Base-by-base conservation (phyloP, 2,329 filamentous ascomycete species). In the Fusarium marasasianum region DNA sequence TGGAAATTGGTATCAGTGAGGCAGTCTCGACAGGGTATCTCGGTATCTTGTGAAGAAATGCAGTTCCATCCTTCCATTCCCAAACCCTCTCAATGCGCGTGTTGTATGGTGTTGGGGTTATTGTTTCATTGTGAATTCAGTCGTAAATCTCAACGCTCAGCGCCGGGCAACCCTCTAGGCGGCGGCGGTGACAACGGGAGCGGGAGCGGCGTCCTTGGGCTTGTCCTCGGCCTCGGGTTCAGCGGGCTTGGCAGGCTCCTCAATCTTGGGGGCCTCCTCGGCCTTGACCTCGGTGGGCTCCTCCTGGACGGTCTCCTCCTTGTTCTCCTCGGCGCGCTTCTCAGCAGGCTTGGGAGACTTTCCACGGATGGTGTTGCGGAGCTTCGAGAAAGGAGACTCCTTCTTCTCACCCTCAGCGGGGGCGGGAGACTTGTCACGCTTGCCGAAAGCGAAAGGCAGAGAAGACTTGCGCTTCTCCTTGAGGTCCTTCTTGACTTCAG, bases 391-490 rank as follows among this genome's bases (percentile, higher is more conserved):
- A 62, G 87, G 84, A 66, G 86, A 85, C 73, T 86, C 87, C 71
- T 77, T 74, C 85, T 89, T 89, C 83, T 90, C 87, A 80, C 93
- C 91, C 77, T 90, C 87, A 74, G 91, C 91, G 3, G 88, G 88
- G 41, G 84, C 79, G 51, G 85, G 81, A 41, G 83, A 83, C 84
- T 89, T 89, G 82, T 93, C 91, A 88, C 96, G 96, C 89, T 94
- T 93, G 79, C 94, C 91, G 80, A 91, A 91, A 78, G 90, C 91
- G 84, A 97, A 97, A 55, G 88, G 88, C 14, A 90, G 83, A 79
- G 95, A 92, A 76, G 94, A 96, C 84, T 91, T 91, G 83, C 94
- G 93, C 93, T 97, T 97, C 84, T 90, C 88, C 91, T 94, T 95
- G 77, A 87, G 82, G 72, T 90, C 89, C 84, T 90, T 90, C 83